Conservation (phyloP, 176 grass and related monocot genomes). For the Paspalum notatum region DNA sequence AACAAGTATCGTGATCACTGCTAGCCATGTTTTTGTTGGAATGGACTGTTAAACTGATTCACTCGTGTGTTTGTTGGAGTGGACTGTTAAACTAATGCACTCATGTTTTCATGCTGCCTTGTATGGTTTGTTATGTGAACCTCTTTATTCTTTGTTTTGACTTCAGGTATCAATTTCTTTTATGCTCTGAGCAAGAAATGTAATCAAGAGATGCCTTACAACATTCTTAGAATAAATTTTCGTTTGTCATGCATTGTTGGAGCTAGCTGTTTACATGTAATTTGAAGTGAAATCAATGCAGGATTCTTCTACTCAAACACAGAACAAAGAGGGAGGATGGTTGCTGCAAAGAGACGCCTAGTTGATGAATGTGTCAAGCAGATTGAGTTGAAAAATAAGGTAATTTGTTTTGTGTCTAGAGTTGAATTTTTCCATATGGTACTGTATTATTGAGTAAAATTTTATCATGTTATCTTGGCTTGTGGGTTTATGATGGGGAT, state of each 20-base stretch:
- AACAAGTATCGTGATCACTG: not conserved
- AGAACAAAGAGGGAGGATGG: conserved; percentile 98
- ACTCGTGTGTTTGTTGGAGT: no score
- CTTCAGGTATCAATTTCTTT: not conserved
- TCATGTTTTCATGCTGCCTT: not conserved
- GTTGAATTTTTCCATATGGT: not conserved
- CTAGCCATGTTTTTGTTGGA: conserved; percentile 21
- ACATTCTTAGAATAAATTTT: not conserved
- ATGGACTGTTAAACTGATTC: no score
- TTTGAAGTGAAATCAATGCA: conserved; percentile 95
- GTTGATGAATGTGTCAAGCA: conserved; percentile 94
- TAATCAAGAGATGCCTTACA: not conserved
- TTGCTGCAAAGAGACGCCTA: conserved; percentile 87
- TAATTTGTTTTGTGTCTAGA: conserved; percentile 20
- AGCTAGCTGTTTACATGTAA: conserved; percentile 12
- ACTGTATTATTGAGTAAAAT: not conserved
- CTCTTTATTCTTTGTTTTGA: not conserved
- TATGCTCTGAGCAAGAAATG: not conserved
- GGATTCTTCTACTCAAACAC: conserved; percentile 97
- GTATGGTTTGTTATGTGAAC: not conserved
- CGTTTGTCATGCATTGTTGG: conserved; percentile 1
- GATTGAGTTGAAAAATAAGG: conserved; percentile 96
- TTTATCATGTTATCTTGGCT: conserved; percentile 29
- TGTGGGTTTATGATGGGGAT: conserved; percentile 69
- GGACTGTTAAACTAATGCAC: not conserved